Evolutionary conservation across 1,139 yeast genomes (phyloP), one percentile per base, ranked within the genome.

Genomic region (Entelexis paramagnoliae): DNA sequence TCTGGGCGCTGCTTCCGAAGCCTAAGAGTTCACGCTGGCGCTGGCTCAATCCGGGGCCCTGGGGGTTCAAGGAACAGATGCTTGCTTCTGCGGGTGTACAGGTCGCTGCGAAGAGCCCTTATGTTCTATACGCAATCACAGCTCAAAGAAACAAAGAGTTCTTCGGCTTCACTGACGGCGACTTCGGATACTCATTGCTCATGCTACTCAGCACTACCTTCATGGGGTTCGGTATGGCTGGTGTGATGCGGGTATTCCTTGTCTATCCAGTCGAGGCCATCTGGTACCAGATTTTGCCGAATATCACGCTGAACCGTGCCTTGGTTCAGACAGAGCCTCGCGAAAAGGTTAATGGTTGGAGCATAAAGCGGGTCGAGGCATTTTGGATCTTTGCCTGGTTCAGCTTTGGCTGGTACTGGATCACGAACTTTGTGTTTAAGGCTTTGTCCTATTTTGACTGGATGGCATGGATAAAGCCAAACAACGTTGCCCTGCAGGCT

Each of bases 1-100:
- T 68, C 1, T 66, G 57, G 50, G 61, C 58, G 6, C 30, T 49
- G n/a, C 54, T 79, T 19, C 84, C 85, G 7, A 72, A 72, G 54
- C 68, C 60, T 81, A 82, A 64, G 89, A 83, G 62, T 85, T 81
- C 68, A 77, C 79, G 78, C 67, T 78, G 58, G 70, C 78, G 46
- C 2, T 42, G 46, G 46, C 29, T 44, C 26, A 44, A 44, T 17
- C 47, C 47, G 52, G 74, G 72, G 8, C 78, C 79, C 6, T 83
- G 85, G 83, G 71, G 73, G 33, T 72, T 68, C 60, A 82, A 82
- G 63, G 89, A 82, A 62, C 86, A 81, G 68, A 77, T 79, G 79
- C 68, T 78, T 57, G 70, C 78, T 4, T 75, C 82, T 6, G 58
- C 74, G 19, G 66, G 72, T 50, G 69, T 71, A 56, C 67, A 72